A percentile compares a stretch with the other conserved stretches of the same genome.
Evolutionary conservation across 768 basidiomycete genomes (phyloP).

Genomic region (Naganishia antarctica): DNA sequence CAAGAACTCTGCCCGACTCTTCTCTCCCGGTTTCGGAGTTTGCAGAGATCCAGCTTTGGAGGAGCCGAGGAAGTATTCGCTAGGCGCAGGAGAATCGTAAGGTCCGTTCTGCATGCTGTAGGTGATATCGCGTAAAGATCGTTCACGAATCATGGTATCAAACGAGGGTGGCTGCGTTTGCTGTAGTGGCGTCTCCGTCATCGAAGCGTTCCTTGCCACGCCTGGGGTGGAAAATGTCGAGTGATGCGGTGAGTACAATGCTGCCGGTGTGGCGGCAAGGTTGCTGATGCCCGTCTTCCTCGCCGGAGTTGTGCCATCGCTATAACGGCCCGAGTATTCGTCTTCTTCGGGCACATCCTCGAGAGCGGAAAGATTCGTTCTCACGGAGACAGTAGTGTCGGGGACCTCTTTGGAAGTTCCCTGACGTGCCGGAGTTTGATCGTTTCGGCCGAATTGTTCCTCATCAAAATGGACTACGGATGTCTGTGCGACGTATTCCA

Average conservation of each 20-base stretch:
- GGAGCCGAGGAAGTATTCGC: background rate
- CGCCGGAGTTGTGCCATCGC: background rate
- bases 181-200: constrained; percentile 10
- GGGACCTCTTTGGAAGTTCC: background rate
- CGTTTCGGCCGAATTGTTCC: background rate
- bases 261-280: background rate
- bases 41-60: background rate
- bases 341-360: constrained; percentile 11
- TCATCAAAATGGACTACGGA: background rate
- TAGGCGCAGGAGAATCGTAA: constrained; percentile 10
- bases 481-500: background rate
- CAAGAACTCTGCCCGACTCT: constrained; percentile 4
- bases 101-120: background rate
- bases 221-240: constrained; percentile 10
- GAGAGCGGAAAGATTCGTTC: background rate
- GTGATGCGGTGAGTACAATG: background rate
- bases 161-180: constrained; percentile 10
- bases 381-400: background rate
- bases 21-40: constrained; percentile 8
- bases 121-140: constrained; percentile 15
- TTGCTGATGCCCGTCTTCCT: background rate
- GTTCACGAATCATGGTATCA: constrained; percentile 12
- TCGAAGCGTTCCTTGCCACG: constrained; percentile 1
- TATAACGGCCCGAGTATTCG: constrained; percentile 1
- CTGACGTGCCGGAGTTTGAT: background rate